These are phyloP conservation scores for Mycena rosella DNA, from an alignment of 768 basidiomycete species.

Conservation along the genomic window DNA sequence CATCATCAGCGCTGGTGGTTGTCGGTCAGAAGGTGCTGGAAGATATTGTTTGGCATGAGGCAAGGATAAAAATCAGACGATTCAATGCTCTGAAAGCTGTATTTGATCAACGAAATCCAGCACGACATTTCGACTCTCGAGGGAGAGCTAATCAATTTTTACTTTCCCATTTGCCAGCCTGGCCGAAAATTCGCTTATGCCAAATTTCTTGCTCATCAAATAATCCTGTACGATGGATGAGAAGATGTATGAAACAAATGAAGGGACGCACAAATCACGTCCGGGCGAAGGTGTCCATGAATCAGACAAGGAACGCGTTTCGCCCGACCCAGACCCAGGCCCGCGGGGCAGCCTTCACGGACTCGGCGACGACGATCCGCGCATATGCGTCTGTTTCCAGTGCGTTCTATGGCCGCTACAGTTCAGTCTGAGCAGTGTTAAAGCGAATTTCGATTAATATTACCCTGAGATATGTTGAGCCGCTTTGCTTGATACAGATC, in stretches of 20 bases:
- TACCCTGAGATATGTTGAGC: conserved; percentile 21
- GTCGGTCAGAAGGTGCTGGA: too few species aligned
- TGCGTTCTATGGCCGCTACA: conserved; percentile 2
- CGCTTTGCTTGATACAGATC: conserved; percentile 31
- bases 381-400: conserved; percentile 23
- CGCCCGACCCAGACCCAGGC: conserved; percentile 37
- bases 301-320: conserved; percentile 28
- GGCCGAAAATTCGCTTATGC: conserved; percentile 23
- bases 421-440: too few species aligned
- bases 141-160: conserved; percentile 8
- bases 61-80: too few species aligned
- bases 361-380: conserved; percentile 29
- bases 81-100: too few species aligned
- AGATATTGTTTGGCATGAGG: too few species aligned
- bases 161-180: conserved; percentile 6
- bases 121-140: too few species aligned
- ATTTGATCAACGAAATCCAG: too few species aligned
- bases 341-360: conserved; percentile 23
- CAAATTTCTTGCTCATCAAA: conserved; percentile 26
- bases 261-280: conserved; percentile 26
- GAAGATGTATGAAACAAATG: neutral
- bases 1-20: too few species aligned
- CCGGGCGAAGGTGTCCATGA: conserved; percentile 36
- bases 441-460: neutral
- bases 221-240: conserved; percentile 29